Evolutionary conservation across 1,139 yeast species (phyloP).

Genomic region (Saccharomyces hybrid): DNA sequence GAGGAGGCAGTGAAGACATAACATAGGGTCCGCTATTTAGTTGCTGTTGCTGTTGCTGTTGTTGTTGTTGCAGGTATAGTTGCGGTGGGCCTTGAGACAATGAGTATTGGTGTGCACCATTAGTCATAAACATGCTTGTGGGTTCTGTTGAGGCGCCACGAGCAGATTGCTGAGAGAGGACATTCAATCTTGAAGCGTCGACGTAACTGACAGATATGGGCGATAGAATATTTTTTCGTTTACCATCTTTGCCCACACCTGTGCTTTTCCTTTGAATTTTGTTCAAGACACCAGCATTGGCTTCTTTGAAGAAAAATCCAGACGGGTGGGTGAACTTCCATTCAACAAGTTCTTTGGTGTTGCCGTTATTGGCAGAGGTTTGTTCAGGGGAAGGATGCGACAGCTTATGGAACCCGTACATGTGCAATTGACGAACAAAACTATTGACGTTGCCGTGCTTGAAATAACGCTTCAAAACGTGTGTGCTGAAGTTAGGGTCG

Average conservation of each 20-base stretch:
- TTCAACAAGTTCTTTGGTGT: constrained; percentile 29
- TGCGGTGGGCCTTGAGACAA: not conserved
- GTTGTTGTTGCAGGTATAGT: not conserved
- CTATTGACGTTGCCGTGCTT: constrained; percentile 78
- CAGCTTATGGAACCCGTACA: constrained; percentile 51
- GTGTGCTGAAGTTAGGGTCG: constrained; percentile 55
- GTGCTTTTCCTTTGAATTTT: constrained; percentile 29
- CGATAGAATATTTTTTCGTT: constrained; percentile 27
- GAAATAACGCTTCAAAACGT: constrained; percentile 59
- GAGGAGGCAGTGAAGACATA: not conserved
- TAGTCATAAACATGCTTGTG: not conserved
- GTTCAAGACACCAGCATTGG: constrained; percentile 40
- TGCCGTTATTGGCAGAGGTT: constrained; percentile 10
- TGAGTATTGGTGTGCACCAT: not conserved
- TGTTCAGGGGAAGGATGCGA: constrained; percentile 10
- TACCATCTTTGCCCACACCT: constrained; percentile 29
- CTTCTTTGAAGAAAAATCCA: constrained; percentile 71
- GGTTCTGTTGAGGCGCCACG: not conserved
- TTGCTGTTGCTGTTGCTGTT: not conserved
- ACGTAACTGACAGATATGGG: constrained; percentile 22
- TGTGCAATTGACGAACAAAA: constrained; percentile 69
- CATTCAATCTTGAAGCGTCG: constrained; percentile 4
- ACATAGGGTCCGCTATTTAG: not conserved
- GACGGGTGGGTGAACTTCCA: constrained; percentile 91
- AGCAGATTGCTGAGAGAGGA: not conserved